Evolutionary conservation across 257 asterid genomes (phyloP), one percentile per base, ranked within the genome.

Genomic region (Capsicum baccatum): DNA sequence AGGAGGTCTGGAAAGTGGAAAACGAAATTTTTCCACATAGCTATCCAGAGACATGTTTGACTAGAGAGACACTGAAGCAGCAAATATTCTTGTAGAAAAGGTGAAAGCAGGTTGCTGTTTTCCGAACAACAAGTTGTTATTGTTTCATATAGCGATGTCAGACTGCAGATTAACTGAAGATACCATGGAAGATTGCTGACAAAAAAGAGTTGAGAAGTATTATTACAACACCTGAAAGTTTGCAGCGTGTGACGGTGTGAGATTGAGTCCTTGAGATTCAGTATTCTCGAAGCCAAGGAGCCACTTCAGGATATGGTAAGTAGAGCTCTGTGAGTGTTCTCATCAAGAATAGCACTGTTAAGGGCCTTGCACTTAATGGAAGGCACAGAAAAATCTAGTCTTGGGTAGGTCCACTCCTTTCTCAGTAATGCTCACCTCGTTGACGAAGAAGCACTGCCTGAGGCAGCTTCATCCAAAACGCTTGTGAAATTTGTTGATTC

Each of bases 231-330:
- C 95, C 90, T 89, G 98, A 95, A 87, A 90, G 95, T 82, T 95
- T 69, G 96, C 54, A 15, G 76, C 6, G 26, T 68, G 76, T 39
- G 44, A 39, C 44, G 44, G 44, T 39, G 44, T 13, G 21, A 68
- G 54, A 15, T 68, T 9, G 50, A 1, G 12, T 68, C 74, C 50
- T 6, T 3, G 50, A 67, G 50, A 14, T 67, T 67, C 12, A 67
- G 12, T 35, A 37, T 35, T 67, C 21, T 14, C 7, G 71, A 97
- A 89, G 93, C 99, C 81, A 94, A 91, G 85, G 99, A 97, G 85
- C 98, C 97, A 57, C 99, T 95, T 85, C 98, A 90, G 88, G 98
- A 97, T 90, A 86, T 97, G 89, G 82, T 94, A 83, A 92, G 98
- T 87, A 97, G 98, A 58, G 97, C 94, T 85, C 88, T 97, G 55